Evolutionary conservation across 78 protist genomes (phyloP).

Genomic region (Emiliania huxleyi): DNA sequence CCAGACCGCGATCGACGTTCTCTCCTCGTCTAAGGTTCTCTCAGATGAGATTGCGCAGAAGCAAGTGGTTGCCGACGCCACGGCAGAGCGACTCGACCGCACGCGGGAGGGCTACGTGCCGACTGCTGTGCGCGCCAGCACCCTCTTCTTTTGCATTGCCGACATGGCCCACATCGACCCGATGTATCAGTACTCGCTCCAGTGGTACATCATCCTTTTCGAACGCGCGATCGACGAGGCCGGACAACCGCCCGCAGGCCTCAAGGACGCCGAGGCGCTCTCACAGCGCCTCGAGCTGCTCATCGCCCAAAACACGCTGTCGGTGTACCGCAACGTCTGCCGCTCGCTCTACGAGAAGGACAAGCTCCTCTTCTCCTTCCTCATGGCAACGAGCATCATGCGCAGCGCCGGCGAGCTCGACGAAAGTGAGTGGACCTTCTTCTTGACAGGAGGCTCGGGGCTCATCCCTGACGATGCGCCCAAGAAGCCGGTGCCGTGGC

Average conservation of each 20-base stretch:
- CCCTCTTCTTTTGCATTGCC: slow-evolving; percentile 75
- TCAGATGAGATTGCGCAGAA: slow-evolving; percentile 61
- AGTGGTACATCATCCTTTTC: slow-evolving; percentile 63
- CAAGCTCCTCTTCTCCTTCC: slow-evolving; percentile 71
- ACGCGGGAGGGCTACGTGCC: slow-evolving; percentile 55
- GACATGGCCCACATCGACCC: slow-evolving; percentile 67
- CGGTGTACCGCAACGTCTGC: slow-evolving; percentile 64
- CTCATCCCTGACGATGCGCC: slow-evolving; percentile 28
- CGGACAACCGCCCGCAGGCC: no score
- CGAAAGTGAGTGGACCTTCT: slow-evolving; percentile 54
- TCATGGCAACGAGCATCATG: slow-evolving; percentile 52
- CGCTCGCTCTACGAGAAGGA: slow-evolving; percentile 69
- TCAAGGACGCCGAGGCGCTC: neutral
- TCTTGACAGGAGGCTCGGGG: slow-evolving; percentile 65
- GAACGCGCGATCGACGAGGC: slow-evolving; percentile 34
- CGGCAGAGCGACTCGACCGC: slow-evolving; percentile 58
- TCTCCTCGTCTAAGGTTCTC: slow-evolving; percentile 38
- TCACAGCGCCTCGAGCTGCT: slow-evolving; percentile 39
- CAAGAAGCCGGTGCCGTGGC: neutral
- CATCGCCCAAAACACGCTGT: slow-evolving; percentile 32
- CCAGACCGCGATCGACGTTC: slow-evolving; percentile 59
- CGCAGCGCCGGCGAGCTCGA: slow-evolving; percentile 26
- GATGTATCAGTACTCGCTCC: slow-evolving; percentile 79
- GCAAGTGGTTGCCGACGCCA: slow-evolving; percentile 50
- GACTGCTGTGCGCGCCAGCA: slow-evolving; percentile 62